Evolutionary conservation across 1,139 yeast genomes (phyloP), one percentile per base, ranked within the genome.

Genomic region (Taphrina wiesneri): DNA sequence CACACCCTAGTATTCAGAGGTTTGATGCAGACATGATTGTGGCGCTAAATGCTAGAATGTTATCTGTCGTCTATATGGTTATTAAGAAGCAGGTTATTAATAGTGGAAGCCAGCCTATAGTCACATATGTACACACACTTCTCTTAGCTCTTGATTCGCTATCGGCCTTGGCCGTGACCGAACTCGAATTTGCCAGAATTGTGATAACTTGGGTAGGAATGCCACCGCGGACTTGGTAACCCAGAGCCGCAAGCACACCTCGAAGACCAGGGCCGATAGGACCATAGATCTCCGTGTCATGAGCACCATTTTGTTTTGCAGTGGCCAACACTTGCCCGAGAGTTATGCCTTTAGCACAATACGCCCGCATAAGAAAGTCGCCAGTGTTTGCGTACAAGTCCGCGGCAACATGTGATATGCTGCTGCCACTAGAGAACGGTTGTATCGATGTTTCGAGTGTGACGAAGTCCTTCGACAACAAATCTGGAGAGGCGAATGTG

Each of bases 221-320:
- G 6, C 66, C 66, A 15, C 66, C 66, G 7, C 66, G 53, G 3
- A 65, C 52, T 9, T 53, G 47, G 34, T 60, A 65, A 15, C 67
- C 67, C 36, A 65, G 21, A 1, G 52, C 56, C n/a, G 49, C 64
- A 13, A 65, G 41, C 19, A 51, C 64, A 17, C 32, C 41, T n/a
- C 67, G 60, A n/a, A 65, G 45, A 5, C 65, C 66, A 15, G 67
- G 67, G 9, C 67, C 67, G 5, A 65, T 15, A 3, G 67, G 54
- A 17, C 67, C 67, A 32, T 65, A 65, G 53, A 49, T 4, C 23
- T 23, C 56, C 11, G 23, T 66, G n/a, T 65, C 47, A 9, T 17
- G 21, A 2, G 43, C 57, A 17, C 41, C 49, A 3, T 28, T 32
- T 19, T 39, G 26, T 15, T 32, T 36, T 11, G 62, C 63, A 5